Evolutionary conservation across 257 asterid species (phyloP), one percentile per base, ranked within the genome.

Genomic region (Parsonsia alboflavescens): DNA sequence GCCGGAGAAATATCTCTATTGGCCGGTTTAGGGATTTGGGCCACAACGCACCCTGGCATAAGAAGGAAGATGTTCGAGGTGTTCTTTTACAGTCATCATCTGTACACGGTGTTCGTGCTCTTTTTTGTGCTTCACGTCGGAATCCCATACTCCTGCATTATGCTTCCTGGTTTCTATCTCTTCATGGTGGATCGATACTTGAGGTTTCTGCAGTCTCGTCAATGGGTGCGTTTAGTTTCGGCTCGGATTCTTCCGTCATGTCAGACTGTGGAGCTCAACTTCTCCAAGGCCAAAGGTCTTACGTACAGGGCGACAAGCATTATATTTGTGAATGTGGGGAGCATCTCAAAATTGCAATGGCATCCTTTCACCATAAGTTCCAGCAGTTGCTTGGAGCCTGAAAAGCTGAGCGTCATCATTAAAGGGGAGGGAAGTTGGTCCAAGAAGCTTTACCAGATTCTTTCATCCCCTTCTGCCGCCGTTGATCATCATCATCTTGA

Each of bases 151-250:
- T 6, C 88, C 39, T 73, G 80, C 82, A 77, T 89, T n/a, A 85
- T 85, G 89, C 90, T 94, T 62, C 99, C 99, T 0, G 96, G 96
- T 57, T 87, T 92, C 90, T 88, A 69, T 82, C 96, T 94, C 88
- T 94, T 94, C 90, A 52, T 86, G 77, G 62, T 94, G 48, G 97
- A 94, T 48, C 85, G 99, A 1, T 88, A 75, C 79, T 75, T 94
- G 64, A 76, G 99, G 41, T 90, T 92, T 87, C 78, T 94, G 54
- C 97, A 94, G 63, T 92, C 97, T 0, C 82, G 92, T 10, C 83
- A 71, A 68, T 69, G 81, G n/a, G 84, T 94, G 45, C 92, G 93
- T 50, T 71, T 88, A 4, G 50, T 89, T 67, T 90, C 91, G 0
- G 88, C 97, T 10, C 78, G 99, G 30, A 52, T 84, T 48, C 83